Base-by-base conservation (phyloP, 305 asterid genomes). In the Fraxinus greggii region DNA sequence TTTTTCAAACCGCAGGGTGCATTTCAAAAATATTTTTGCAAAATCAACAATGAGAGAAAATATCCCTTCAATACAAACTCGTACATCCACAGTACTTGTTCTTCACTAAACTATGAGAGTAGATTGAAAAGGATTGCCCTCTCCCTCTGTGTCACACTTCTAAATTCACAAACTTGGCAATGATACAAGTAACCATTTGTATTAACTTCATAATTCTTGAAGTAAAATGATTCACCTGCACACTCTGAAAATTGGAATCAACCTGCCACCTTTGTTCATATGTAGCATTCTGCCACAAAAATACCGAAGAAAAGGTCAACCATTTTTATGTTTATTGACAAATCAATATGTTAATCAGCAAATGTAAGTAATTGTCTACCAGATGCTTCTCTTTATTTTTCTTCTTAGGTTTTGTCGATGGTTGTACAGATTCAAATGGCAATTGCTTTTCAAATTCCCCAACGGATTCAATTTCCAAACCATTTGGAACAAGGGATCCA, bases 381-480 rank as follows among this genome's bases (percentile, higher is more conserved):
- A 84, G 81, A 86, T 90, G 91, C 86, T 93, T 96, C 83, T 91
- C 80, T 86, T 93, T 94, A 92, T 97, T 96, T 90, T 92, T 96
- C 92, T 96, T 93, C 87, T 90, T 92, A 83, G 88, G 91, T 85
- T 89, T 95, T 45, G 84, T 86, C 76, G 90, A 86, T 54, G 88
- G 88, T 88, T 92, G 98, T 72, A 88, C 81, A 61, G 97, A 85
- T 76, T 93, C 96, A 85, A 85, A 86, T 29, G 85, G 89, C 73
- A 89, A 85, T 83, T 90, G 90, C 88, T 92, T 95, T 79, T 90
- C 95, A 83, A 86, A 92, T 45, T 89, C 91, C 31, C 88, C 93
- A 82, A 80, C 86, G 1, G 96, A 95, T 67, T 95, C 97, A 79
- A 89, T 92, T 87, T 94, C 98, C 88, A 91, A 54, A 78, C 85